These are phyloP conservation scores for Leccinum obscurum DNA, from an alignment of 768 basidiomycete species.

Conservation along the genomic window DNA sequence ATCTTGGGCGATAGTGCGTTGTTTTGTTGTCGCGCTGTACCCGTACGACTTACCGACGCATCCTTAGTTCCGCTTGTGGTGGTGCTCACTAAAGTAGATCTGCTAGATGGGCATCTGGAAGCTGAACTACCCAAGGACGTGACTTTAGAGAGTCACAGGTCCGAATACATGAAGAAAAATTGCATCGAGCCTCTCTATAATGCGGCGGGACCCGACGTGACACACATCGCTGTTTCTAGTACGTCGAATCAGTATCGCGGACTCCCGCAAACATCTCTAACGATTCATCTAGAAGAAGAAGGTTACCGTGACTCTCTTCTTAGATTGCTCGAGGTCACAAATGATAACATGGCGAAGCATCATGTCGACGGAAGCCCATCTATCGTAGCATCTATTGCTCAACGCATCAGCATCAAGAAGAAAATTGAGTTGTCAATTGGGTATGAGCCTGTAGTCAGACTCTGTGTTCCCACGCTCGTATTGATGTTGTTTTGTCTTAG, in stretches of 20 bases:
- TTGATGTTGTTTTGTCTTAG: too few species aligned
- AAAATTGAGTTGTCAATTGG: too few species aligned
- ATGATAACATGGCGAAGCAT: too few species aligned
- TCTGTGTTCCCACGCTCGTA: too few species aligned
- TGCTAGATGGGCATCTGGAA: conserved; percentile 3
- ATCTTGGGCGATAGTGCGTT: conserved; percentile 1
- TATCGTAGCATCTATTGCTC: too few species aligned
- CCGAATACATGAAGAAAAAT: background rate
- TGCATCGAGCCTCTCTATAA: background rate
- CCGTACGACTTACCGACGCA: background rate
- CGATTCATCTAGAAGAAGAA: background rate
- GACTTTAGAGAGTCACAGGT: background rate
- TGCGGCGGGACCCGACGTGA: conserved; percentile 1
- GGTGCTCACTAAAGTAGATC: too few species aligned
- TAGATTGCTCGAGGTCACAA: background rate
- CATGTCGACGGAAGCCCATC: too few species aligned
- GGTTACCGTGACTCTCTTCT: conserved; percentile 5
- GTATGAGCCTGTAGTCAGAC: too few species aligned
- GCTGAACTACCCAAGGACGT: background rate
- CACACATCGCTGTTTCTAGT: conserved; percentile 14
- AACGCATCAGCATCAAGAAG: too few species aligned
- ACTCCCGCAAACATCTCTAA: background rate
- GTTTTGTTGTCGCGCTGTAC: conserved; percentile 1
- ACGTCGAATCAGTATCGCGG: background rate
- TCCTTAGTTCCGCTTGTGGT: background rate